A percentile compares a stretch with the other conserved stretches of the same genome.
Conservation (phyloP, 2,329 filamentous ascomycete genomes). For the Colletotrichum endophyticum region DNA sequence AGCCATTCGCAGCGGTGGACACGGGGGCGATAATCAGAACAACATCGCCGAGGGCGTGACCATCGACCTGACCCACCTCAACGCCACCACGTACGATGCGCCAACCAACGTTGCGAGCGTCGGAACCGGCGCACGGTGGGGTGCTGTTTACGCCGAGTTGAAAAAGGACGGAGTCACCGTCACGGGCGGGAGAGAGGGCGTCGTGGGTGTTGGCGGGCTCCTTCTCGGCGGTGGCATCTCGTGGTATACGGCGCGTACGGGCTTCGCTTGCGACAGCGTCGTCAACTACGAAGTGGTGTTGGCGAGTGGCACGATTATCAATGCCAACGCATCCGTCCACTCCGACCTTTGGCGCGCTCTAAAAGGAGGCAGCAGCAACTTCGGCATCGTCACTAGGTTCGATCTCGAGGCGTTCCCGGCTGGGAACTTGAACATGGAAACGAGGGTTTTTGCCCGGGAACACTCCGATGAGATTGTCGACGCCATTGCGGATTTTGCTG, state of each 20-base stretch:
- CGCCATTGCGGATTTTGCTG: neutral
- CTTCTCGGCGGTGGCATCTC: slow-evolving; percentile 30
- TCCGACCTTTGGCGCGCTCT: slow-evolving; percentile 47
- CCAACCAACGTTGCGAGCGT: neutral
- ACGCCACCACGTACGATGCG: slow-evolving; percentile 4
- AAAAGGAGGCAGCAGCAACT: slow-evolving; percentile 51
- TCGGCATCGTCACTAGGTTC: slow-evolving; percentile 39
- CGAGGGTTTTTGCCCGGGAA: neutral
- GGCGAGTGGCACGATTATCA: slow-evolving; percentile 42
- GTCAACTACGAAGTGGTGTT: slow-evolving; percentile 47
- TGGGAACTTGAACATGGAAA: neutral
- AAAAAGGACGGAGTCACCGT: neutral
- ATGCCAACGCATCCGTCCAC: slow-evolving; percentile 37
- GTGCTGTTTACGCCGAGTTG: neutral
- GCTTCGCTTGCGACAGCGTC: slow-evolving; percentile 45
- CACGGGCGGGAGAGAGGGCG: slow-evolving; percentile 31
- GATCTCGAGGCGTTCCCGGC: neutral
- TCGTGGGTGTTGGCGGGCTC: slow-evolving; percentile 33
- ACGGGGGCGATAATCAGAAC: slow-evolving; percentile 44
- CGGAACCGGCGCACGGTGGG: neutral
- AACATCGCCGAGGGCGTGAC: slow-evolving; percentile 48
- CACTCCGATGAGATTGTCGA: neutral
- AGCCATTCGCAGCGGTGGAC: slow-evolving; percentile 47
- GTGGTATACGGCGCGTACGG: slow-evolving; percentile 26
- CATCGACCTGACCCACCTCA: slow-evolving; percentile 42